phyloP scores from a whole-genome alignment of 805 yeast species.

The Starmerella potacharoeniae region DNA sequence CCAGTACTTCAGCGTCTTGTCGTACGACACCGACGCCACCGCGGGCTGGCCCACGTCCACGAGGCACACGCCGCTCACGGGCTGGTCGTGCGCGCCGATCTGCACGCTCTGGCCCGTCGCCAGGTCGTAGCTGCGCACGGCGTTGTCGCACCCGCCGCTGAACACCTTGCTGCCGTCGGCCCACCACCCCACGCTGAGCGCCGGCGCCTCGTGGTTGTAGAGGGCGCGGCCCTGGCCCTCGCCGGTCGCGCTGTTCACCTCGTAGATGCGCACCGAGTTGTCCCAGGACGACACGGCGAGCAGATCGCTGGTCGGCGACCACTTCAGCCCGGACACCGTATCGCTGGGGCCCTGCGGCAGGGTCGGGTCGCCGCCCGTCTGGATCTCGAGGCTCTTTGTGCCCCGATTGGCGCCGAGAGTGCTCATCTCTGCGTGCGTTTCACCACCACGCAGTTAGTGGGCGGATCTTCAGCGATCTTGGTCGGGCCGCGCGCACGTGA shows the following conservation, averaged over 20 bases:
- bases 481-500: too few relatives aligned
- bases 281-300: slow-evolving; percentile 89
- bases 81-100: slow-evolving; percentile 73
- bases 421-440: not conserved
- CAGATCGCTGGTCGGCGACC: slow-evolving; percentile 76
- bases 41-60: slow-evolving; percentile 67
- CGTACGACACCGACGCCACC: slow-evolving; percentile 93
- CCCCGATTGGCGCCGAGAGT: not conserved
- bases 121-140: slow-evolving; percentile 71
- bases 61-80: slow-evolving; percentile 62
- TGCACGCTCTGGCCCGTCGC: slow-evolving; percentile 72
- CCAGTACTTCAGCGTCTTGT: slow-evolving; percentile 89
- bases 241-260: slow-evolving; percentile 55
- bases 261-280: slow-evolving; percentile 85
- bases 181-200: slow-evolving; percentile 70
- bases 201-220: slow-evolving; percentile 84
- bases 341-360: slow-evolving; percentile 36
- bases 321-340: slow-evolving; percentile 69
- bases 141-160: slow-evolving; percentile 85
- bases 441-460: too few relatives aligned
- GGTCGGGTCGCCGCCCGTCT: slow-evolving; percentile 8
- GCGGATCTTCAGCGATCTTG: too few relatives aligned
- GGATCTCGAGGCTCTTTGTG: slow-evolving; percentile 13
- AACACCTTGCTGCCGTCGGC: slow-evolving; percentile 77
- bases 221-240: slow-evolving; percentile 78